Base-by-base conservation (phyloP, 257 asterid genomes). In the Vinca minor region DNA sequence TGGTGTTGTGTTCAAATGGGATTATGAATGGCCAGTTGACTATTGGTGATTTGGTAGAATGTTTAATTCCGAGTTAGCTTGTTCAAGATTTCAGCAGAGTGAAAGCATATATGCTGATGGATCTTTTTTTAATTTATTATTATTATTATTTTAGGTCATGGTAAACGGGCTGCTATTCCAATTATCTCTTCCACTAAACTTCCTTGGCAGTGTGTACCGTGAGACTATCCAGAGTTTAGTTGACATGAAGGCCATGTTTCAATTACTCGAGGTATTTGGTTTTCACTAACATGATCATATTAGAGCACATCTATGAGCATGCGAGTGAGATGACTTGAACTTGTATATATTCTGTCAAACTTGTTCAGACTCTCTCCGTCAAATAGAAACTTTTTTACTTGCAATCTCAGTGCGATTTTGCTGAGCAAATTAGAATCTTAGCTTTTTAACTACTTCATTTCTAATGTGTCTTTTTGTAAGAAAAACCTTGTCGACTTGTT, bases 111-210 rank as follows among this genome's bases (percentile, higher is more conserved):
- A 38, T 64, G 45, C 66, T 71, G 48, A 69, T 53, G 48, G 46
- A 65, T 48, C 17, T 38, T 54, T 78, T 59, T 72, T 63, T 49
- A 44, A 32, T n/a, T n/a, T n/a, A n/a, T n/a, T n/a, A n/a, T n/a
- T n/a, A n/a, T n/a, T n/a, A n/a, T n/a, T n/a, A n/a, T n/a, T n/a
- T 23, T 68, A 92, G 98, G 98, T 92, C 71, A 89, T 92, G 98
- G 97, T 92, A 70, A 87, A 92, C 47, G 98, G 98, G 78, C 83
- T 92, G 72, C 93, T 92, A 63, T 92, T 92, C 74, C 98, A 92
- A 79, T 86, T 92, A 29, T 92, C 98, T 53, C 95, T 92, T 74
- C 98, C 98, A 15, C 97, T 92, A 69, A 92, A 85, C 78, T 92
- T 92, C 79, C 93, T 89, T 59, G 97, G 98, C 54, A 79, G 96